phyloP scores from a whole-genome alignment of 106 monocot genomes.

The Dioscorea zingiberensis region DNA sequence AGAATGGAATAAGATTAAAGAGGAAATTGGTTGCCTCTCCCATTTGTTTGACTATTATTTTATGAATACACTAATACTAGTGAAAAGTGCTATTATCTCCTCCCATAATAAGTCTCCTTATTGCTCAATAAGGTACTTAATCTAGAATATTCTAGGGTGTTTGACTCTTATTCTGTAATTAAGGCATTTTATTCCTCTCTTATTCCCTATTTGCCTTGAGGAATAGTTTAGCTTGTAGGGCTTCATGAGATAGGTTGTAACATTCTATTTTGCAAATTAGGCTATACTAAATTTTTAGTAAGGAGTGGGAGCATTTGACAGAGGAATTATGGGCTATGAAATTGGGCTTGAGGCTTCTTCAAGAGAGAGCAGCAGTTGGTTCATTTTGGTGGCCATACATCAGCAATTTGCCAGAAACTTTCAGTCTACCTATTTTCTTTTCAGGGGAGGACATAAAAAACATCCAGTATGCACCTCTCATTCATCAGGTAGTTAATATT shows the following conservation, averaged over 20 bases:
- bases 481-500: constrained; percentile 59
- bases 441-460: constrained; percentile 77
- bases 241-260: constrained; percentile 5
- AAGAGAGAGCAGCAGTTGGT: constrained; percentile 67
- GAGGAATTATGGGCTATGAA: constrained; percentile 98
- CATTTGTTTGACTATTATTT: no score
- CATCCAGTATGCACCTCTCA: constrained; percentile 83
- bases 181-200: no score
- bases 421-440: constrained; percentile 82
- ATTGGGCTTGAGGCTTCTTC: constrained; percentile 90
- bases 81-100: no score
- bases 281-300: constrained; percentile 30
- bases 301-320: constrained; percentile 72
- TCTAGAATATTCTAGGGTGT: no score
- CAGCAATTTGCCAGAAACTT: constrained; percentile 85
- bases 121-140: no score
- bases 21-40: no score
- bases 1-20: no score
- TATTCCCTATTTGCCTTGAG: no score
- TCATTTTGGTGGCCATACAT: constrained; percentile 99
- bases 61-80: no score
- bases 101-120: no score
- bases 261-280: constrained; percentile 36
- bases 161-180: no score
- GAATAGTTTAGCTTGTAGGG: no score